Evolutionary conservation across 208 protist genomes (phyloP).

Genomic region (Trypanosoma scelopori): DNA sequence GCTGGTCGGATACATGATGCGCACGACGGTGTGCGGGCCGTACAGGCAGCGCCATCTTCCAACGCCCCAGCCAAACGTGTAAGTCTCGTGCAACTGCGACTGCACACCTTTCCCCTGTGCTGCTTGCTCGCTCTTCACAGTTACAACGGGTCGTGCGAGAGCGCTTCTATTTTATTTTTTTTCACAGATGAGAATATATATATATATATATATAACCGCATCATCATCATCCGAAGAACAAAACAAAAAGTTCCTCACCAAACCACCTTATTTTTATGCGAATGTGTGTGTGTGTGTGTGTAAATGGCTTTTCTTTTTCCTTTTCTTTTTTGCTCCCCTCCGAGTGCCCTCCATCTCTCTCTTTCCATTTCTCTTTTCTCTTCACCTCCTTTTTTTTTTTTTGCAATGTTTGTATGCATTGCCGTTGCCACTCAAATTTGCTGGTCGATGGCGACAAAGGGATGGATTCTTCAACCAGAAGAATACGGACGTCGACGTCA

Average conservation of each 20-base stretch:
- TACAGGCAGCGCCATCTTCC: slow-evolving; percentile 21
- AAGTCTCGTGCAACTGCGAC: no score
- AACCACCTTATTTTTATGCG: no score
- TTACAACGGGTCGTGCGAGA: no score
- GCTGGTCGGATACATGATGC: slow-evolving; percentile 25
- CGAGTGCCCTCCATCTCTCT: not conserved
- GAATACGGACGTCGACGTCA: not conserved
- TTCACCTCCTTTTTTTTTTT: slow-evolving; percentile 8
- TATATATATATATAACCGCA: no score
- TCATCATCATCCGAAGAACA: no score
- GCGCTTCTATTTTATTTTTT: no score
- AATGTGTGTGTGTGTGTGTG: no score
- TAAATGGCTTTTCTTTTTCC: not conserved
- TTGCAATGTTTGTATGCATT: not conserved
- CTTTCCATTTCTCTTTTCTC: slow-evolving; percentile 7
- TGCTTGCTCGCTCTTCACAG: no score
- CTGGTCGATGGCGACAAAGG: not conserved
- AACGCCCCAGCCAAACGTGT: not conserved
- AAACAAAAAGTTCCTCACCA: no score
- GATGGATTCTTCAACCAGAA: not conserved
- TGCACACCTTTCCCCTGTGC: no score
- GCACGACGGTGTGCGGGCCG: slow-evolving; percentile 26
- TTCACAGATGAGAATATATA: no score
- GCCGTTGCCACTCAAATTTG: no score
- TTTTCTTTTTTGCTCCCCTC: not conserved